Evolutionary conservation across 805 yeast genomes (phyloP), one percentile per base, ranked within the genome.

Genomic region (Zygosaccharomyces bailii): DNA sequence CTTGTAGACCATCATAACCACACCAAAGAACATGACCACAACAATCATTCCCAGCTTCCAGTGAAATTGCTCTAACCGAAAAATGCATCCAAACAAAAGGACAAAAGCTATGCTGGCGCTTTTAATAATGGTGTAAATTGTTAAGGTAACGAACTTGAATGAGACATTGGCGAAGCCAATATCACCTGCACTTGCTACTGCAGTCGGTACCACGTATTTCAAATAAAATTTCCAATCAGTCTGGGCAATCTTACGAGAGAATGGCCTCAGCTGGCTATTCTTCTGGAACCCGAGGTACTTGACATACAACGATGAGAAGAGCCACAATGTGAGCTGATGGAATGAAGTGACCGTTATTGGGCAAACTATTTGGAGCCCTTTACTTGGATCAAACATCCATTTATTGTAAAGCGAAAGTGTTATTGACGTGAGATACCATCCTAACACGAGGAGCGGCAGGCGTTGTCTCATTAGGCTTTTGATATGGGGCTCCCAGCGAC

Each of bases 151-250:
- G 59, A 78, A 82, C 51, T 83, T 73, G 56, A 90, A 78, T 20
- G 96, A 84, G 25, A 84, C 79, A 64, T 93, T 93, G 23, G 96
- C 91, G 51, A 89, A 73, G 1, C 99, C 98, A 52, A 93, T 89
- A 65, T 93, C 99, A 13, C 95, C 91, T 1, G 95, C 88, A 1
- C 90, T 79, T 0, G 96, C 93, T 10, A 86, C 34, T 0, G 96
- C 84, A 59, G 97, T 88, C 0, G 97, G 96, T 1, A 86, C 59
- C 32, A 88, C 80, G 42, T 75, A 81, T 18, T 67, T 66, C 5
- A 76, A 10, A 53, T 81, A 80, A 41, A 70, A 71, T 25, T 51
- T 51, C 57, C 61, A 55, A 14, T 68, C 60, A 54, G 33, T 23
- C 4, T 19, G 21, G 4, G 10, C 16, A 24, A 16, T 9, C 29